These are phyloP conservation scores for Penicillium sp. DNA, from an alignment of 2,329 filamentous ascomycete genomes.

Conservation along the genomic window DNA sequence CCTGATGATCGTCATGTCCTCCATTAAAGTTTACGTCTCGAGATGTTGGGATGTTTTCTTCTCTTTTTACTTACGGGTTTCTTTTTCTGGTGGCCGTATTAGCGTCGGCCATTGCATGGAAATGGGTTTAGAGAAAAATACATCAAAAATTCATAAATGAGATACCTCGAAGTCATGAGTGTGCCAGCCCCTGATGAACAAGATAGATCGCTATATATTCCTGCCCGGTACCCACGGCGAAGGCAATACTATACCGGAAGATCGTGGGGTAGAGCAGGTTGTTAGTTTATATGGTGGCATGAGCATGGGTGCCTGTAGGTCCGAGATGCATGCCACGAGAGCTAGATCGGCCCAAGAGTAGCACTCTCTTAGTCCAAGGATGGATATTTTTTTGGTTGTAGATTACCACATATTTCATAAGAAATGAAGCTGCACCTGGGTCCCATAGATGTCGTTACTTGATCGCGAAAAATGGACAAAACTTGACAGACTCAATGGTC, in stretches of 20 bases:
- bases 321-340: background rate
- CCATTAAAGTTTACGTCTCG: conserved; percentile 11
- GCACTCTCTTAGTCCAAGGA: too few species aligned
- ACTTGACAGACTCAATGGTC: too few species aligned
- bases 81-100: conserved; percentile 37
- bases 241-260: too few species aligned
- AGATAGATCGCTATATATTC: background rate
- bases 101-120: conserved; percentile 39
- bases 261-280: background rate
- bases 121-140: conserved; percentile 27
- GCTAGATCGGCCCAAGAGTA: too few species aligned
- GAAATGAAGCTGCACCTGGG: too few species aligned
- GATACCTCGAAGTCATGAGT: conserved; percentile 24
- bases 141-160: conserved; percentile 31
- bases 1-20: conserved; percentile 33
- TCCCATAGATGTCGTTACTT: too few species aligned
- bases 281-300: background rate
- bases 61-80: conserved; percentile 24
- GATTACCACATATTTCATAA: too few species aligned
- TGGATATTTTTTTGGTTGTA: too few species aligned
- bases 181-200: background rate
- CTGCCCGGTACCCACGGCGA: too few species aligned
- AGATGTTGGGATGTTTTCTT: conserved; percentile 24
- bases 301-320: too few species aligned
- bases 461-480: too few species aligned